These are phyloP conservation scores for Roridomyces roridus DNA, from an alignment of 768 basidiomycete species.

Conservation along the genomic window DNA sequence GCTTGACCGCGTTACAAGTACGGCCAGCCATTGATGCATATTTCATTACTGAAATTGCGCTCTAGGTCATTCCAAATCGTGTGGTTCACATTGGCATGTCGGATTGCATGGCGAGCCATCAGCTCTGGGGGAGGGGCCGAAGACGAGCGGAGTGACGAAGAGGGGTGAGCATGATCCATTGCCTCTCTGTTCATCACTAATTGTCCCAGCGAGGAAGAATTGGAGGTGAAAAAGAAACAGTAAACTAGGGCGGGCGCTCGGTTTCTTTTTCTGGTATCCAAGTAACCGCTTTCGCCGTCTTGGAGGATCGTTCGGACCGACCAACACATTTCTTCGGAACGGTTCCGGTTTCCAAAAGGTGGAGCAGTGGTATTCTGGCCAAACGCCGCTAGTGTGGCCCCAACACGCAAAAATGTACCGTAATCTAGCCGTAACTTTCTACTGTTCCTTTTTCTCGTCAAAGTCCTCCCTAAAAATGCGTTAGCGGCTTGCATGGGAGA, in stretches of 20 bases:
- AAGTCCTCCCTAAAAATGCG: conserved; percentile 24
- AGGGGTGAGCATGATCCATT: conserved; percentile 47
- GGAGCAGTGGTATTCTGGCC: too few species aligned
- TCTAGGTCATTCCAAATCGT: conserved; percentile 73
- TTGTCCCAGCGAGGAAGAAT: conserved; percentile 28
- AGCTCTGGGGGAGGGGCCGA: conserved; percentile 75
- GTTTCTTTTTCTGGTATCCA: too few species aligned
- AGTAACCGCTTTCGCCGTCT: too few species aligned
- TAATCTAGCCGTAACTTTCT: too few species aligned
- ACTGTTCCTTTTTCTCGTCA: conserved; percentile 39
- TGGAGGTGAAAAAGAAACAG: conserved; percentile 39
- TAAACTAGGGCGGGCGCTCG: background rate
- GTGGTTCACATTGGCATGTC: conserved; percentile 89
- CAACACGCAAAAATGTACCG: too few species aligned
- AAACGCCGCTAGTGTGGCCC: too few species aligned
- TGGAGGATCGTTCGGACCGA: too few species aligned
- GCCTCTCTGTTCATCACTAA: too few species aligned
- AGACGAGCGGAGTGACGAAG: conserved; percentile 88
- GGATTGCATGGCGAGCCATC: conserved; percentile 83
- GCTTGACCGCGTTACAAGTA: conserved; percentile 72
- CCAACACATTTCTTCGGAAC: too few species aligned
- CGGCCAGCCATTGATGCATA: conserved; percentile 14
- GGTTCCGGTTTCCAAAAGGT: too few species aligned
- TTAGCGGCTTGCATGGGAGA: too few species aligned
- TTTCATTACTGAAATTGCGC: conserved; percentile 3